These are phyloP conservation scores for Paratinospora sagittata DNA, from an alignment of 164 flowering plant species.

Conservation along the genomic window DNA sequence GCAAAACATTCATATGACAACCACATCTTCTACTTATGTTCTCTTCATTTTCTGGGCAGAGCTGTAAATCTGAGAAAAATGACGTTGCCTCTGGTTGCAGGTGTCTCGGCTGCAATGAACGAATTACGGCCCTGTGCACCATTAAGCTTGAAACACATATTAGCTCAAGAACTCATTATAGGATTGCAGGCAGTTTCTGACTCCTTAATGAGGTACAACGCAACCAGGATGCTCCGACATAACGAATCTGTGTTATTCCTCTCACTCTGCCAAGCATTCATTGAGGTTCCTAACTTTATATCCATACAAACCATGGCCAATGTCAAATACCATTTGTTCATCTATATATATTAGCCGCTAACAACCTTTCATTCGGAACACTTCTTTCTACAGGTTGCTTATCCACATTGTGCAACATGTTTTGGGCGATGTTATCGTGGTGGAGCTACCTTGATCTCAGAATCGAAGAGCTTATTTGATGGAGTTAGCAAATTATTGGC, in stretches of 20 bases:
- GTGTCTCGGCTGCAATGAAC: slow-evolving; percentile 91
- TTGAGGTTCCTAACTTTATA: slow-evolving; percentile 77
- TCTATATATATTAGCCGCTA: neutral
- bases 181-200: slow-evolving; percentile 83
- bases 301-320: neutral
- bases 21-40: neutral
- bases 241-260: slow-evolving; percentile 78
- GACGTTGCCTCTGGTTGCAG: slow-evolving; percentile 31
- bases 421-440: slow-evolving; percentile 94
- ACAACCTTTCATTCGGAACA: neutral
- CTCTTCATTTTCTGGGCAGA: neutral
- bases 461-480: slow-evolving; percentile 59
- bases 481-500: slow-evolving; percentile 60
- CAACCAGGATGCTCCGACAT: slow-evolving; percentile 72
- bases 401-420: slow-evolving; percentile 77
- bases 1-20: neutral
- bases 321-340: neutral
- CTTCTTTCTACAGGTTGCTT: slow-evolving; percentile 52
- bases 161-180: slow-evolving; percentile 77
- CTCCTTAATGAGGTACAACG: slow-evolving; percentile 66
- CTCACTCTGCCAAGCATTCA: slow-evolving; percentile 81
- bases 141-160: slow-evolving; percentile 59
- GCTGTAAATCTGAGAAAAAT: neutral
- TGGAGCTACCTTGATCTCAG: slow-evolving; percentile 58
- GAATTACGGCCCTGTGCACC: slow-evolving; percentile 99